Conservation (phyloP, 2,329 filamentous ascomycete genomes). For the Aspergillus spinulosporus region DNA sequence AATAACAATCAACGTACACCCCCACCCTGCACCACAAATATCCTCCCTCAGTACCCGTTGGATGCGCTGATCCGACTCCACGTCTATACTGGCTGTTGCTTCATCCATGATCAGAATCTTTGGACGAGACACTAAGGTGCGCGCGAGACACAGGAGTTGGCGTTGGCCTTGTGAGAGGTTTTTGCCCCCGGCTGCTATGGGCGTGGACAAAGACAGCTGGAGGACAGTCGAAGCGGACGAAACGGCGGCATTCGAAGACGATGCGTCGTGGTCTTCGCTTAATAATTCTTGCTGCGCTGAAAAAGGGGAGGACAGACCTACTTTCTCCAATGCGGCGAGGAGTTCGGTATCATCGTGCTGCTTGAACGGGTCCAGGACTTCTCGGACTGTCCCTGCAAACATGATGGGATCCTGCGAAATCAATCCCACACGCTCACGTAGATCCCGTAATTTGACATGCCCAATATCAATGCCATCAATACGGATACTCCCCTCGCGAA, state of each 20-base stretch:
- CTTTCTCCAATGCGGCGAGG: conserved; percentile 66
- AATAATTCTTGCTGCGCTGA: not conserved
- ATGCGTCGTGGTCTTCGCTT: not conserved
- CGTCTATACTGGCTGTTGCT: conserved; percentile 14
- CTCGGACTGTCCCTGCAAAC: conserved; percentile 75
- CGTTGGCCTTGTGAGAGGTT: conserved; percentile 18
- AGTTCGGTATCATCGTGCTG: conserved; percentile 69
- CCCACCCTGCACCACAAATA: conserved; percentile 1
- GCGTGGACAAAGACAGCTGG: not conserved
- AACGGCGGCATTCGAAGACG: too few species aligned
- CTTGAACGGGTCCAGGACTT: conserved; percentile 75
- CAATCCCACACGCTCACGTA: conserved; percentile 74
- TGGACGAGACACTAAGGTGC: conserved; percentile 3
- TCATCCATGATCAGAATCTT: conserved; percentile 16
- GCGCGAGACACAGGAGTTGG: conserved; percentile 14
- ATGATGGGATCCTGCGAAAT: conserved; percentile 82
- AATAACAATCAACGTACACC: conserved; percentile 13
- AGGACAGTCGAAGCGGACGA: too few species aligned
- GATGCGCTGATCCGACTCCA: conserved; percentile 11
- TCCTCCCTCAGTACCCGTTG: conserved; percentile 9
- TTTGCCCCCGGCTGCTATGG: conserved; percentile 1
- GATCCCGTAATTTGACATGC: conserved; percentile 49
- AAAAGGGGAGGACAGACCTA: conserved; percentile 53
- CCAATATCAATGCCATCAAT: conserved; percentile 52
- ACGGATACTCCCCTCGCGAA: conserved; percentile 27